Conservation (phyloP, 371 early-diverging fungal species). For the Mucor circinelloides region DNA sequence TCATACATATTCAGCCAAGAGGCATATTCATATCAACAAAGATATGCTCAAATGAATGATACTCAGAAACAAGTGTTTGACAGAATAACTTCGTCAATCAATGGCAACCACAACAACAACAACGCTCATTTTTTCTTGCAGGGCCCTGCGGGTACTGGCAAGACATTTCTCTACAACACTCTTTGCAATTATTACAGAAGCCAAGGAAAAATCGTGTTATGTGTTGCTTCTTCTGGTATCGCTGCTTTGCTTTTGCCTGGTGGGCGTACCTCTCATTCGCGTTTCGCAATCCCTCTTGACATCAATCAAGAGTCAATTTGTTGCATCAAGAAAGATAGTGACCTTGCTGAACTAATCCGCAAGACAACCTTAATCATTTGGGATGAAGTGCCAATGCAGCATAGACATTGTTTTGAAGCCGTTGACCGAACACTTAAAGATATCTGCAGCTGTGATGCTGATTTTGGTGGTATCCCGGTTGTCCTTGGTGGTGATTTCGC, state of each 20-base stretch:
- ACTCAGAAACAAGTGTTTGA: not conserved
- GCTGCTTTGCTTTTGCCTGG: not conserved
- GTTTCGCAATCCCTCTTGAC: not conserved
- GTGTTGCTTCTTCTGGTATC: no score
- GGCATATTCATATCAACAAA: not conserved
- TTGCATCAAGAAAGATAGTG: no score
- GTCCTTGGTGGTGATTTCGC: no score
- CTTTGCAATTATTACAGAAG: not conserved
- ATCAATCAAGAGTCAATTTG: not conserved
- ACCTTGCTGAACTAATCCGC: no score
- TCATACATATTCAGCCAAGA: not conserved
- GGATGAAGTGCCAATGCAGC: no score
- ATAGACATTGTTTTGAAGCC: no score
- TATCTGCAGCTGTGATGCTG: no score
- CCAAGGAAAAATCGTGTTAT: no score
- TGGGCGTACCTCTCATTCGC: not conserved
- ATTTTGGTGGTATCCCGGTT: no score
- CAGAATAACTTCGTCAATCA: not conserved
- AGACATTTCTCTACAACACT: conserved; percentile 4
- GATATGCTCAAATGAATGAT: not conserved
- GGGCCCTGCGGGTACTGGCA: conserved; percentile 9
- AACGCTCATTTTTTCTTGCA: conserved; percentile 7
- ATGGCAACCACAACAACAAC: not conserved
- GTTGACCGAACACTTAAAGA: no score
- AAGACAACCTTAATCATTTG: no score